Conservation (phyloP, 2,329 filamentous ascomycete species). For the Hymenoscyphus fructigenus region DNA sequence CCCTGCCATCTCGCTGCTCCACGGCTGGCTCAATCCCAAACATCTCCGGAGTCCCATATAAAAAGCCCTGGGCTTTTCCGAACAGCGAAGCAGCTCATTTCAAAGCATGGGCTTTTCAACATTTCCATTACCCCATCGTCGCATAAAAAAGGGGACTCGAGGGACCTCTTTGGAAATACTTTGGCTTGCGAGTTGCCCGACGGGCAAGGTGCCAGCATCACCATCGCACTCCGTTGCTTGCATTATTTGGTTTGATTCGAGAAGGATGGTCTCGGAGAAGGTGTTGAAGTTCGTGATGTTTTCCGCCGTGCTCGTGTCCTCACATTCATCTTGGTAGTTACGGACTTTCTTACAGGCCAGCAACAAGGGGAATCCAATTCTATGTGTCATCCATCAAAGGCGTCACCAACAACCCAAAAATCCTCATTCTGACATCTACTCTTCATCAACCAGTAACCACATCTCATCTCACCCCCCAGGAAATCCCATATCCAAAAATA, state of each 20-base stretch:
- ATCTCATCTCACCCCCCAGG: not conserved
- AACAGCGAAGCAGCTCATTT: not conserved
- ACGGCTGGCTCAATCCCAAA: not conserved
- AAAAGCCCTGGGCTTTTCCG: slow-evolving; percentile 12
- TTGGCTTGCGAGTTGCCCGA: not conserved
- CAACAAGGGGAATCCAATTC: not conserved
- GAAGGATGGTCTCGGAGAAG: not conserved
- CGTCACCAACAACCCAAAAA: not conserved
- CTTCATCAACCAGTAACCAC: too few relatives aligned
- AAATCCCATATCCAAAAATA: not conserved
- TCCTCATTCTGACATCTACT: not conserved
- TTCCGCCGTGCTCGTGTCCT: not conserved
- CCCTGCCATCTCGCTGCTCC: not conserved
- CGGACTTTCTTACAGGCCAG: not conserved
- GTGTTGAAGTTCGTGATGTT: not conserved
- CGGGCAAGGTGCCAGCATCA: not conserved
- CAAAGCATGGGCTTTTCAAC: not conserved
- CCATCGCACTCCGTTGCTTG: not conserved
- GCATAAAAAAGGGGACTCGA: not conserved
- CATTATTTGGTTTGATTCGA: not conserved
- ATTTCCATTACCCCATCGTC: not conserved
- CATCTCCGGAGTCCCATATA: slow-evolving; percentile 22
- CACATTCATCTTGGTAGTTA: not conserved
- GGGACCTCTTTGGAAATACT: not conserved
- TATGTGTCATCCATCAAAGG: not conserved